phyloP scores from a whole-genome alignment of 331 rosid genomes.

The Malus hybrid region DNA sequence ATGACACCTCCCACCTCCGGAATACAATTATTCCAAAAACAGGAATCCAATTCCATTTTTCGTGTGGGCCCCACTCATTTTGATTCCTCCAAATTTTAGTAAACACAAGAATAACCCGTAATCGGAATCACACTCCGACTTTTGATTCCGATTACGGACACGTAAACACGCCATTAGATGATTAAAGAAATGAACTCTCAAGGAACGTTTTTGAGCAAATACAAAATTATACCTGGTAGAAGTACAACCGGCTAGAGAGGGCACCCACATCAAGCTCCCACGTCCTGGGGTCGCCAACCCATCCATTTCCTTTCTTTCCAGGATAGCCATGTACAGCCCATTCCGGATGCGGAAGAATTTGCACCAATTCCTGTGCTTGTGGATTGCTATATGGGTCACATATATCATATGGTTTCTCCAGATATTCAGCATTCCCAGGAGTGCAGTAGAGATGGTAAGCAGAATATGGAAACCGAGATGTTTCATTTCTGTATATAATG shows the following conservation, averaged over 20 bases:
- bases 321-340: constrained; percentile 59
- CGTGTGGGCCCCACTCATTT: no score
- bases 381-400: constrained; percentile 65
- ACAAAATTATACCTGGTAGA: constrained; percentile 37
- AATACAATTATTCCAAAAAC: no score
- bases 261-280: constrained; percentile 61
- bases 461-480: constrained; percentile 46
- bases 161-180: not conserved
- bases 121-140: no score
- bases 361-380: constrained; percentile 49
- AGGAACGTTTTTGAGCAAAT: not conserved
- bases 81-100: no score
- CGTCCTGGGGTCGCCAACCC: constrained; percentile 46
- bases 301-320: constrained; percentile 43
- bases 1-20: no score
- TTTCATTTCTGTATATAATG: constrained; percentile 37
- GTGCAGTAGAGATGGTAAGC: constrained; percentile 51
- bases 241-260: constrained; percentile 41
- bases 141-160: no score
- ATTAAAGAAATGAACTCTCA: not conserved
- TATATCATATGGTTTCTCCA: constrained; percentile 42
- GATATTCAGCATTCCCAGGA: constrained; percentile 37
- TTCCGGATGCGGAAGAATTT: constrained; percentile 55
- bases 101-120: no score
- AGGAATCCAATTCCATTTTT: no score